Evolutionary conservation across 345 rosid genomes (phyloP).

Genomic region (Fremontodendron californicum): DNA sequence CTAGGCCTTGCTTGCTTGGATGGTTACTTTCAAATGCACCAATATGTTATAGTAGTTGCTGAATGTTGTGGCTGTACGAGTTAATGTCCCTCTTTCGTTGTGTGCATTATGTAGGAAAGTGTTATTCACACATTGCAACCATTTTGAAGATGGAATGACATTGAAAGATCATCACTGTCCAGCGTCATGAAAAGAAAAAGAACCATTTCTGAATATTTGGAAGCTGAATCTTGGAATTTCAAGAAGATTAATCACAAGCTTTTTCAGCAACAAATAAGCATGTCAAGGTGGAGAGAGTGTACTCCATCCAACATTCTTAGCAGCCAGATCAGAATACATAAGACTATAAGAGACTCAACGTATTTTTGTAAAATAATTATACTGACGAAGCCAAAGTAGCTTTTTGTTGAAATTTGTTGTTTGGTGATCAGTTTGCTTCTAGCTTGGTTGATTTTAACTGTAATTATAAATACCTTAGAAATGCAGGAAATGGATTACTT

Average conservation of each 20-base stretch:
- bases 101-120: background rate
- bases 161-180: background rate
- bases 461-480: background rate
- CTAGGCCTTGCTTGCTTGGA: background rate
- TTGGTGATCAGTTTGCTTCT: background rate
- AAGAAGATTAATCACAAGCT: too few species aligned
- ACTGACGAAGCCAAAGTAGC: background rate
- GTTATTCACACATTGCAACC: background rate
- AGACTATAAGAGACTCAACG: background rate
- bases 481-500: background rate
- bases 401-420: background rate
- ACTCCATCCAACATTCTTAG: background rate
- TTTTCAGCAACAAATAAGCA: background rate
- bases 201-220: background rate
- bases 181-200: background rate
- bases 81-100: background rate
- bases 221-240: background rate
- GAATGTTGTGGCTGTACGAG: background rate
- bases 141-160: background rate
- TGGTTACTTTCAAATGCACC: background rate
- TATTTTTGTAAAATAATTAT: background rate
- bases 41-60: background rate
- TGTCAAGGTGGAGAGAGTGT: slow-evolving; percentile 1
- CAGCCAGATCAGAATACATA: background rate
- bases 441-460: too few species aligned